phyloP scores from a whole-genome alignment of 2,329 filamentous ascomycete genomes.

The Microsporum canis region DNA sequence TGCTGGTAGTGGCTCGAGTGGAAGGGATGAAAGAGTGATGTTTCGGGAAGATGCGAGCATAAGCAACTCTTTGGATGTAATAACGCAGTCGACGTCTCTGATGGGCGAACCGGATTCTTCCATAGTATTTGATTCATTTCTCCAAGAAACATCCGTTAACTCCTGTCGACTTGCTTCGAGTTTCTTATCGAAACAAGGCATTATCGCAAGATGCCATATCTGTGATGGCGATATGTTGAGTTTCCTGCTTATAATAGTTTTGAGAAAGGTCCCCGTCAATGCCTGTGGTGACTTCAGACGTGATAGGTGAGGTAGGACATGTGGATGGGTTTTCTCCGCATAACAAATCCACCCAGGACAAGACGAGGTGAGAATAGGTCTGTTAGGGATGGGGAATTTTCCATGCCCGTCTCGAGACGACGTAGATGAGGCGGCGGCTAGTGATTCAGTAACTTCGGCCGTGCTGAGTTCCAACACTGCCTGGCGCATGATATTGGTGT shows the following conservation, averaged over 20 bases:
- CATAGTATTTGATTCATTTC: constrained; percentile 24
- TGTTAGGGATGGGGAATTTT: constrained; percentile 24
- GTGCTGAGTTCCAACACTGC: constrained; percentile 70
- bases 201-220: constrained; percentile 90
- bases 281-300: constrained; percentile 90
- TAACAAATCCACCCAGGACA: constrained; percentile 99
- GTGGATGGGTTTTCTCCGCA: constrained; percentile 92
- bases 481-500: constrained; percentile 75
- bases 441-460: constrained; percentile 51
- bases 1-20: constrained; percentile 44
- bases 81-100: constrained; percentile 93
- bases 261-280: constrained; percentile 76
- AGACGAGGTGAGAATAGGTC: constrained; percentile 60
- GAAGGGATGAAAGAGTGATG: constrained; percentile 62
- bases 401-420: constrained; percentile 10
- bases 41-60: constrained; percentile 74
- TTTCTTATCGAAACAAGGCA: constrained; percentile 99
- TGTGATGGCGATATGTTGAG: constrained; percentile 62
- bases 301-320: constrained; percentile 83
- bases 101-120: constrained; percentile 37
- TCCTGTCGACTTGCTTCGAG: constrained; percentile 90
- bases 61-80: constrained; percentile 87
- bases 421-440: constrained; percentile 11
- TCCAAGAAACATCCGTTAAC: constrained; percentile 71
- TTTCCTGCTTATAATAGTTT: constrained; percentile 65